Evolutionary conservation across 148 eudicot species (phyloP), one percentile per base, ranked within the genome.

Genomic region (Heliosperma pusillum): DNA sequence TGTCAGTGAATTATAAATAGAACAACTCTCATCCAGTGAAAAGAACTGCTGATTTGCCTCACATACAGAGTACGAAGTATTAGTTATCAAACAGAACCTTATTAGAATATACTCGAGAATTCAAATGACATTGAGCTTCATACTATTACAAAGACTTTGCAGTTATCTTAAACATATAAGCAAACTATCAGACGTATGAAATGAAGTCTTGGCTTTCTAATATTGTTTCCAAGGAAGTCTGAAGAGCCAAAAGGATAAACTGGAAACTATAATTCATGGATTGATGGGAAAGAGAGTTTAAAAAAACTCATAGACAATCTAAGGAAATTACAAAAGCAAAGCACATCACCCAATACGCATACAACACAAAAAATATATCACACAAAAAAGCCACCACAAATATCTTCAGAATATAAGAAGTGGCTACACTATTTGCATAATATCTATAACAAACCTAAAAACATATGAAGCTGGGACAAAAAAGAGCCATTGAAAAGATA

Each of bases 401-500:
- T 22, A 7, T 22, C 26, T 60, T 60, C 4, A 2, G 13, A 9
- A 22, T 60, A 22, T 60, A 24, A 60, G n/a, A 62, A n/a, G 66
- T 62, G n/a, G 40, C 17, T 26, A 45, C 21, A 17, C 21, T 64
- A 64, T 21, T 64, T 64, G 68, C 21, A 24, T 64, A 21, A 17
- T 30, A 64, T 29, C 44, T 16, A 72, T 61, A 33, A 71, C 44
- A 76, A 29, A 40, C 9, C 52, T 66, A 74, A 64, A 29, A 47
- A 30, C 40, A 63, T 17, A 65, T 42, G 50, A 68, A 26, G 16
- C 58, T 19, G 60, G 69, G 25, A 42, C 4, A 36, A 64, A 16
- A 40, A 63, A 69, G 65, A 33, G 40, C 24, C 7, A 42, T 30
- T 33, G 47, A 65, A 65, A 44, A 47, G 75, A 76, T 76, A 26